phyloP scores from a whole-genome alignment of 2,329 filamentous ascomycete genomes.

The Sporothrix mexicana region DNA sequence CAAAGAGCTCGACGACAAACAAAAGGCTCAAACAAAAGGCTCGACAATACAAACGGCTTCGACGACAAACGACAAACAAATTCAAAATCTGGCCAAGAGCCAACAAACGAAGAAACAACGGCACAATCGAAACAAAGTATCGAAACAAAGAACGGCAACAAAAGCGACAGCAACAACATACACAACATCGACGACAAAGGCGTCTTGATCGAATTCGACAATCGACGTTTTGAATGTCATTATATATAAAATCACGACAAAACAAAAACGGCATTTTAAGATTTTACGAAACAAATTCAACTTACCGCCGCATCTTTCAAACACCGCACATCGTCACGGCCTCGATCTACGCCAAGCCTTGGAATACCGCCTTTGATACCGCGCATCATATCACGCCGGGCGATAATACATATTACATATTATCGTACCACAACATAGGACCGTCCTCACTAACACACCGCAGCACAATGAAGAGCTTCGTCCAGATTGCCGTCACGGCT shows the following conservation, averaged over 20 bases:
- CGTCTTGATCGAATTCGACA: neutral
- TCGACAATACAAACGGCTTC: neutral
- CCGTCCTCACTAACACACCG: constrained; percentile 2
- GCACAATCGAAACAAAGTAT: neutral
- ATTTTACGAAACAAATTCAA: neutral
- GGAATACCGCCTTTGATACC: neutral
- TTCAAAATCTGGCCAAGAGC: neutral
- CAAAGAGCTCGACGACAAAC: constrained; percentile 17
- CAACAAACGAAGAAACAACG: neutral
- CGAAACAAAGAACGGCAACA: neutral
- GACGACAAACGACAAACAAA: neutral
- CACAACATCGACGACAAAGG: constrained; percentile 7
- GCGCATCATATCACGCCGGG: neutral
- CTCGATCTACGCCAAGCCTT: constrained; percentile 13
- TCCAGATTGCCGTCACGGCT: constrained; percentile 59
- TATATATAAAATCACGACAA: neutral
- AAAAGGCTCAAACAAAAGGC: neutral
- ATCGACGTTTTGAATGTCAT: too few species aligned
- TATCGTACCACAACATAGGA: neutral
- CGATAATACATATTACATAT: neutral
- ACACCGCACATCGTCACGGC: neutral
- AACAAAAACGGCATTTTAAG: neutral
- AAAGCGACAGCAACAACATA: neutral
- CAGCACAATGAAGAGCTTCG: constrained; percentile 56
- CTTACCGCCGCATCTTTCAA: neutral